A percentile compares a stretch with the other conserved stretches of the same genome.
Conservation (phyloP, 2,329 filamentous ascomycete species). For the Stromatinia cepivora region DNA sequence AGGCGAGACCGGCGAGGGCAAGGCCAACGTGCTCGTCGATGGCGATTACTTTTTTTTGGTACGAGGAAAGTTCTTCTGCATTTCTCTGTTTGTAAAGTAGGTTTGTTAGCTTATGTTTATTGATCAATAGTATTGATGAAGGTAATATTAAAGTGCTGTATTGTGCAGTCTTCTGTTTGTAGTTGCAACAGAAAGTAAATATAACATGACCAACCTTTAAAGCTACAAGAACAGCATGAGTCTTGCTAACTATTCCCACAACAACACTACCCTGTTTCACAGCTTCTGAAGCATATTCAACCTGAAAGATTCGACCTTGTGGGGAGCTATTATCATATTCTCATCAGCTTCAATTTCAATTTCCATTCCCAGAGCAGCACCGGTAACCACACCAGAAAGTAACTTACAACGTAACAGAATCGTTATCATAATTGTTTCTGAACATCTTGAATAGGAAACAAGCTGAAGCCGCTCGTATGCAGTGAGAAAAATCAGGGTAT, state of each 20-base stretch:
- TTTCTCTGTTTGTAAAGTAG: constrained; percentile 68
- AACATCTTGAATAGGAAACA: constrained; percentile 69
- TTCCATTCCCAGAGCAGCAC: not conserved
- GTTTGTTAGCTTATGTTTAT: not conserved
- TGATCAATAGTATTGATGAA: too few species aligned
- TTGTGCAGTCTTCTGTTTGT: not conserved
- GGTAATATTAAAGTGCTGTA: too few species aligned
- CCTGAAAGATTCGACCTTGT: constrained; percentile 98
- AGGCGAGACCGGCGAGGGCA: constrained; percentile 93
- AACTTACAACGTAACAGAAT: constrained; percentile 96
- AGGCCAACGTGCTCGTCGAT: constrained; percentile 95
- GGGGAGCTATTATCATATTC: constrained; percentile 69
- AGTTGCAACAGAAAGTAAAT: not conserved
- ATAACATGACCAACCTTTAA: constrained; percentile 70
- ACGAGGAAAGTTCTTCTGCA: constrained; percentile 97
- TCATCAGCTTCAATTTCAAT: constrained; percentile 32
- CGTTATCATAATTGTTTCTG: constrained; percentile 99
- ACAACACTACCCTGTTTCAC: constrained; percentile 99
- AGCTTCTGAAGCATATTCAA: constrained; percentile 97
- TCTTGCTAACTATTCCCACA: constrained; percentile 96
- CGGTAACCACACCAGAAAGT: not conserved
- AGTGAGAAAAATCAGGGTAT: constrained; percentile 18
- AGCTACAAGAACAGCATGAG: constrained; percentile 91
- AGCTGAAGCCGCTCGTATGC: constrained; percentile 12
- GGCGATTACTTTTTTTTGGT: constrained; percentile 98